Evolutionary conservation across 73 alveolate genomes (phyloP), one percentile per base, ranked within the genome.

Genomic region (Urostyla sp.): DNA sequence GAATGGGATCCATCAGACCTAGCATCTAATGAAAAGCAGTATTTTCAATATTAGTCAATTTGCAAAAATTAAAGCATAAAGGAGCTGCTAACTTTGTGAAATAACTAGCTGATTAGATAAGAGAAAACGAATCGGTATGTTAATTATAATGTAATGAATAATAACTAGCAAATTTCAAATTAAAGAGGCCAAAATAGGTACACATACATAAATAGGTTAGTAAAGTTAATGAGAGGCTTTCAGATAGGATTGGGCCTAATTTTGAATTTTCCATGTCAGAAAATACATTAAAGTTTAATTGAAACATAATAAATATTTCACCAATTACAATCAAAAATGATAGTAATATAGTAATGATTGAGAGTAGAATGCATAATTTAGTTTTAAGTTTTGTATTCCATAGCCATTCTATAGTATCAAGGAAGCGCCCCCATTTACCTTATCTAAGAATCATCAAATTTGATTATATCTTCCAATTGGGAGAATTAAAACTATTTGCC

Each of bases 11-110:
- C 92, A 84, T 49, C 24, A 57, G 72, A 13, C 69, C 67, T 26
- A 69, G 30, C 83, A 69, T 69, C 16, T 54, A 43, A 36, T 87
- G 82, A 55, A 80, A 72, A 20, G 84, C 69, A 11, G 88, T 72
- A 15, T 63, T 56, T 38, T 67, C 78, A 0, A 87, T 30, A 54
- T 59, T 50, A 21, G 40, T 23, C 52, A 87, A 31, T 24, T 51
- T 48, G 45, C 79, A 34, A 57, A 80, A 87, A 72, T 87, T 81
- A 30, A 48, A 76, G 43, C 86, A 57, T 5, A 87, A n/a, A 0
- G 94, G 91, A 24, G 90, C 83, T 11, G 90, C 88, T 0, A 87
- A 81, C 20, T 87, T 73, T 44, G 90, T 38, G 3, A 87, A 28
- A 21, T 66, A 26, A 30, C 53, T 45, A 11, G 89, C 89, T 23